Evolutionary conservation across 371 early-diverging fungal genomes (phyloP).

Genomic region (Apophysomyces elegans): DNA sequence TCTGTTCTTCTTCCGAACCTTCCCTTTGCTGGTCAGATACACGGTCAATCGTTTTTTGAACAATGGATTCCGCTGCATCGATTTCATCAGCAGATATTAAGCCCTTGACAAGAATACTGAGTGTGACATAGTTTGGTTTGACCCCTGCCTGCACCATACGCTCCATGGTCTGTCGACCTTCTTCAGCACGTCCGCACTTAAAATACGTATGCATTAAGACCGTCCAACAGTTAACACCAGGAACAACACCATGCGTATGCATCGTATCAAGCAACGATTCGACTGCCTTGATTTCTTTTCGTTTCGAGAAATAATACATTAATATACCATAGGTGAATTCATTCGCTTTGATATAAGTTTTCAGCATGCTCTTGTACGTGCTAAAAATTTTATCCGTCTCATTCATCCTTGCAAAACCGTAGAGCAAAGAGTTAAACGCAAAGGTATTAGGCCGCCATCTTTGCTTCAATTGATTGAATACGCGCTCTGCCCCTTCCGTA

Average conservation of each 20-base stretch:
- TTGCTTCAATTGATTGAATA: constrained; percentile 29
- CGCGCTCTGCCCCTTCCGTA: constrained; percentile 34
- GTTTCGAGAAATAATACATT: constrained; percentile 43
- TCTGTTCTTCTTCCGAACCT: not conserved
- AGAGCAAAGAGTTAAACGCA: constrained; percentile 40
- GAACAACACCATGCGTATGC: constrained; percentile 31
- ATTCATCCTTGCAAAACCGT: constrained; percentile 36
- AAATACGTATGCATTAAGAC: constrained; percentile 49
- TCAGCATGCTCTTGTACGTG: constrained; percentile 42
- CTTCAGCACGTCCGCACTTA: constrained; percentile 18
- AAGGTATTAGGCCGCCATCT: constrained; percentile 32
- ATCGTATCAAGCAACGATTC: constrained; percentile 45
- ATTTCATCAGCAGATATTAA: constrained; percentile 25
- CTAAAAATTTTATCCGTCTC: constrained; percentile 47
- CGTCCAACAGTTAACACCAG: constrained; percentile 33
- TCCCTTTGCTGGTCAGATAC: not conserved
- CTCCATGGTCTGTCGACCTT: constrained; percentile 35
- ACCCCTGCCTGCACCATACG: constrained; percentile 38
- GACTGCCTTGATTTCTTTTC: constrained; percentile 36
- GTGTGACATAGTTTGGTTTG: constrained; percentile 29
- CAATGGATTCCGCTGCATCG: constrained; percentile 32
- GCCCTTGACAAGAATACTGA: constrained; percentile 34
- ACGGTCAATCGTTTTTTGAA: constrained; percentile 26
- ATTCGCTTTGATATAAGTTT: constrained; percentile 30
- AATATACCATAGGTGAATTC: constrained; percentile 41